These are phyloP conservation scores for Datura wrightii DNA, from an alignment of 257 asterid species.

Conservation along the genomic window DNA sequence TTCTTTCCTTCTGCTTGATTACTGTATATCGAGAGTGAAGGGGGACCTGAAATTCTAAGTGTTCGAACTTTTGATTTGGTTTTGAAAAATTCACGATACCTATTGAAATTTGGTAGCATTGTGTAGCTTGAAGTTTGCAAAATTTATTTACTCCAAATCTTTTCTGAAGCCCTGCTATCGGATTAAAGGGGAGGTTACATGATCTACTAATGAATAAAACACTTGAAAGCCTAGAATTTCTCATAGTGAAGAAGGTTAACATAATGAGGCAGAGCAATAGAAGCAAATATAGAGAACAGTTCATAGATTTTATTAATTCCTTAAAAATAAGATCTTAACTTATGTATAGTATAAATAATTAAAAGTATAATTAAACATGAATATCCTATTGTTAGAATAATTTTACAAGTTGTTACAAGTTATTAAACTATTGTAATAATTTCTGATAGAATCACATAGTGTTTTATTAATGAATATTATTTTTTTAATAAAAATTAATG, in stretches of 20 bases:
- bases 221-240: not conserved
- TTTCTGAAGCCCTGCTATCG: not conserved
- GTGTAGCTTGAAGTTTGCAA: slow-evolving; percentile 25
- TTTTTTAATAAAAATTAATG: too few species aligned
- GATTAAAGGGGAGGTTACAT: not conserved
- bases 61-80: not conserved
- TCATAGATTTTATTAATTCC: not conserved
- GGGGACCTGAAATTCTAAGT: not conserved
- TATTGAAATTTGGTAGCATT: slow-evolving; percentile 6
- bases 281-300: not conserved
- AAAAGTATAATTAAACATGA: too few species aligned
- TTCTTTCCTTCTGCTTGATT: not conserved
- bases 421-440: too few species aligned
- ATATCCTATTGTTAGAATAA: too few species aligned
- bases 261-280: not conserved
- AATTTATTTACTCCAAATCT: not conserved
- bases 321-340: too few species aligned
- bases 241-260: not conserved
- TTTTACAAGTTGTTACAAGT: too few species aligned
- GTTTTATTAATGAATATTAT: too few species aligned
- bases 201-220: not conserved
- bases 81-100: not conserved
- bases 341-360: too few species aligned
- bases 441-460: too few species aligned
- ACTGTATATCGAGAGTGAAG: not conserved